These are phyloP conservation scores for Entophlyctis luteolus DNA, from an alignment of 192 early-diverging fungal species.

Conservation along the genomic window DNA sequence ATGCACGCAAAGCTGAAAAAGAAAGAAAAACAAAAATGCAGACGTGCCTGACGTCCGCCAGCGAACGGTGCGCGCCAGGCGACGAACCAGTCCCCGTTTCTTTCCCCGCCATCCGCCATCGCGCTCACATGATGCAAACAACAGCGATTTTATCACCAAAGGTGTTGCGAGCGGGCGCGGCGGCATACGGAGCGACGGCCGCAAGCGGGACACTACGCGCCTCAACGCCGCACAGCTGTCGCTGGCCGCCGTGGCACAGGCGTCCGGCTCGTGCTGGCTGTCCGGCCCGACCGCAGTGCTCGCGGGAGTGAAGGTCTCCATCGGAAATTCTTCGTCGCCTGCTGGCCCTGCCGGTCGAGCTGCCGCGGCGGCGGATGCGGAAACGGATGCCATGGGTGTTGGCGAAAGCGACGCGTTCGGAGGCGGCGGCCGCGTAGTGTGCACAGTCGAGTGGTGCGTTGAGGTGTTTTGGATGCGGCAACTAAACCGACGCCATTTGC, in stretches of 20 bases:
- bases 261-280: constrained; percentile 77
- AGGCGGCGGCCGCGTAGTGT: constrained; percentile 56
- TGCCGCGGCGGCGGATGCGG: constrained; percentile 17
- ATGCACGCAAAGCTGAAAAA: too few relatives aligned
- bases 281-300: constrained; percentile 75
- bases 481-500: not conserved
- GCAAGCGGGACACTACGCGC: constrained; percentile 71
- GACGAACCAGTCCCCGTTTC: too few relatives aligned
- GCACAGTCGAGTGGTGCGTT: constrained; percentile 83
- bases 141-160: constrained; percentile 71
- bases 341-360: constrained; percentile 21
- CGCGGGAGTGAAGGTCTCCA: constrained; percentile 92
- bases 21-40: too few relatives aligned
- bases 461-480: too few relatives aligned
- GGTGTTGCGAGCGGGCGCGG: constrained; percentile 59
- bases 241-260: constrained; percentile 83
- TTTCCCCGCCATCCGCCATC: too few relatives aligned
- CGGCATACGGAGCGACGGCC: constrained; percentile 85
- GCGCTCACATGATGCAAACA: too few relatives aligned
- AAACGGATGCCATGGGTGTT: constrained; percentile 54
- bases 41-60: too few relatives aligned
- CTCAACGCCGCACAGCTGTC: constrained; percentile 63
- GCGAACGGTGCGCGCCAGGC: too few relatives aligned
- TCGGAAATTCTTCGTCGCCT: constrained; percentile 63
- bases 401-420: constrained; percentile 34